Base-by-base conservation (phyloP, 2,329 filamentous ascomycete genomes). In the Penicillium expansum region DNA sequence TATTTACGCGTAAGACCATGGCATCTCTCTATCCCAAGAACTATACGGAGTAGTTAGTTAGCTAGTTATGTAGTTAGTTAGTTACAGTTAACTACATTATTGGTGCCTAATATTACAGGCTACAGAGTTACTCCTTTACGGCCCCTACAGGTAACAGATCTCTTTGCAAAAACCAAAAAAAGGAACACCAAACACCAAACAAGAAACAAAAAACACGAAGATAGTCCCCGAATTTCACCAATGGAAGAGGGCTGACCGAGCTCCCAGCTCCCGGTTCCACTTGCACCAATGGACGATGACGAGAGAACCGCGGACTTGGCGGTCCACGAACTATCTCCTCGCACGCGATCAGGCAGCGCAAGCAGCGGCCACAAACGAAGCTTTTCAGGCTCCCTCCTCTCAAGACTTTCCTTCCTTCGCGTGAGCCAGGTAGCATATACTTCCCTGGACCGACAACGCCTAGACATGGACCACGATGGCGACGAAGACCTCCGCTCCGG, bases 371-470 rank as follows among this genome's bases (percentile, higher is more conserved):
- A 84, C 71, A 79, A 77, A 68, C 79, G 84, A 69, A 85, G 76
- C 65, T 74, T 83, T 49, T 88, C 86, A 27, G 85, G 85, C 33
- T 84, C 85, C 57, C 78, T 92, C 42, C 77, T 93, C 30, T 87
- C 87, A 39, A 84, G 83, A 62, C 79, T 93, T 52, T 84, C 87
- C 39, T 91, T 92, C 70, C 76, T 92, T 61, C 84, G 86, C 45
- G 73, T 72, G 67, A 74, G 60, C 50, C 71, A 72, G 53, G 76
- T 54, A 66, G 76, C 55, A 65, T 73, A 61, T 68, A 77, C 65
- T 75, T 75, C 61, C 14, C 39, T 59, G 3, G 56, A 62, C 18
- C 60, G 75, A 45, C 16, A 44, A 64, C 65, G 68, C 39, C 54
- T 47, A 50, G 38, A 32, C 16, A 65, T 69, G 53, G 66, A 67